phyloP scores from a whole-genome alignment of 2,329 filamentous ascomycete genomes.

The Arthrobotrys entomopaga region DNA sequence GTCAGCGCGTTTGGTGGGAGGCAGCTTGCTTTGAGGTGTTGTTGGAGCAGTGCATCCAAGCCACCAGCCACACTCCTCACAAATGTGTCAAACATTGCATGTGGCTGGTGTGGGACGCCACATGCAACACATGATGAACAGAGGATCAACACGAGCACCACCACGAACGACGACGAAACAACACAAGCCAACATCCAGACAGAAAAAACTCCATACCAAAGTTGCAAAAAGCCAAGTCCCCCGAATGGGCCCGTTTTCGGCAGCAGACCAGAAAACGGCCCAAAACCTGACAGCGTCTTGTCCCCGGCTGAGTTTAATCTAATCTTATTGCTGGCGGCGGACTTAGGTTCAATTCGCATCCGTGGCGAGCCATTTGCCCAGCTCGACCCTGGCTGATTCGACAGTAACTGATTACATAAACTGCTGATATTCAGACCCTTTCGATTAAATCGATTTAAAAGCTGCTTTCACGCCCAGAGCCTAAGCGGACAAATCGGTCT shows the following conservation, averaged over 20 bases:
- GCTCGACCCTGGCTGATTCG: conserved; percentile 17
- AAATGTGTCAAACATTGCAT: not conserved
- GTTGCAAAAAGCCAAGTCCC: not conserved
- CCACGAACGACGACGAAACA: conserved; percentile 9
- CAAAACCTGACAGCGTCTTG: too few species aligned
- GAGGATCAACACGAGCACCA: not conserved
- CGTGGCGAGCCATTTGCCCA: conserved; percentile 5
- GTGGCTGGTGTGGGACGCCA: conserved; percentile 11
- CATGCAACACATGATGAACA: not conserved
- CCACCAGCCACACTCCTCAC: conserved; percentile 15
- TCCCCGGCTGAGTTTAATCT: too few species aligned
- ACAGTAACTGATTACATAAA: too few species aligned
- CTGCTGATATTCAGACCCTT: conserved; percentile 1
- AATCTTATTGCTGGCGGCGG: conserved; percentile 17
- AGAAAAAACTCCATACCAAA: not conserved
- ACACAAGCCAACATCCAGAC: conserved; percentile 9
- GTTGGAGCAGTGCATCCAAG: conserved; percentile 19
- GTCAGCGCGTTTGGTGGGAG: conserved; percentile 52
- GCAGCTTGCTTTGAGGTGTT: conserved; percentile 21
- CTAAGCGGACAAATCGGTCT: conserved; percentile 46
- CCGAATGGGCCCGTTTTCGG: not conserved
- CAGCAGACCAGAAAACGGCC: not conserved
- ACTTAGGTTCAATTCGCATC: not conserved
- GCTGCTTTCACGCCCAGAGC: conserved; percentile 19
- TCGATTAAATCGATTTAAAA: conserved; percentile 16